These are phyloP conservation scores for Penicillium glabrum DNA, from an alignment of 2,329 filamentous ascomycete genomes.

Conservation along the genomic window DNA sequence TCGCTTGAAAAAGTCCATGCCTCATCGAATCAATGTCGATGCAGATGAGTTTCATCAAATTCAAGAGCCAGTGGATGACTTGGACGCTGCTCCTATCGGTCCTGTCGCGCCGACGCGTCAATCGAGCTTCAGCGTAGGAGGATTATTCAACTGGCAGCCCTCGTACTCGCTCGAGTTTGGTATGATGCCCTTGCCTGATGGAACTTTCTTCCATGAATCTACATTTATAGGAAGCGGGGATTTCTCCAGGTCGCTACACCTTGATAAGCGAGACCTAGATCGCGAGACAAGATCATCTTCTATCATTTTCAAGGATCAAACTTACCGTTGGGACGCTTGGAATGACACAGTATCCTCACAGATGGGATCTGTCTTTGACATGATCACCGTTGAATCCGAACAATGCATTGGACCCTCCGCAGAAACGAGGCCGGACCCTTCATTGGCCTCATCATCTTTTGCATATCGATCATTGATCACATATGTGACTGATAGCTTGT, in stretches of 20 bases:
- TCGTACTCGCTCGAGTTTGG: slow-evolving; percentile 56
- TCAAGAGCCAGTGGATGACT: slow-evolving; percentile 27
- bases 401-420: slow-evolving; percentile 3
- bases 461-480: slow-evolving; percentile 46
- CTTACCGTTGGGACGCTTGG: slow-evolving; percentile 54
- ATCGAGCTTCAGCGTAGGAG: slow-evolving; percentile 32
- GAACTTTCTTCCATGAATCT: slow-evolving; percentile 56
- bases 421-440: slow-evolving; percentile 5
- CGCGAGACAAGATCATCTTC: slow-evolving; percentile 37
- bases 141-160: slow-evolving; percentile 50
- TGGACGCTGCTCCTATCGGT: slow-evolving; percentile 3
- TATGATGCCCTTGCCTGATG: slow-evolving; percentile 48
- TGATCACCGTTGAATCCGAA: slow-evolving; percentile 28
- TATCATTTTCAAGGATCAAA: slow-evolving; percentile 37
- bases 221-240: slow-evolving; percentile 61
- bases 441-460: slow-evolving; percentile 8
- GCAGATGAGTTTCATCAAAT: slow-evolving; percentile 42
- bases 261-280: slow-evolving; percentile 47
- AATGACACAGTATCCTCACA: slow-evolving; percentile 54
- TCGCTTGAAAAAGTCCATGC: slow-evolving; percentile 37
- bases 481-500: slow-evolving; percentile 51
- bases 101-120: neutral
- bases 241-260: slow-evolving; percentile 47
- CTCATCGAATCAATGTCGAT: slow-evolving; percentile 49
- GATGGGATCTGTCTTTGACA: slow-evolving; percentile 38